Evolutionary conservation across 2,329 filamentous ascomycete genomes (phyloP), one percentile per base, ranked within the genome.

Genomic region (Westerdykella ornata): DNA sequence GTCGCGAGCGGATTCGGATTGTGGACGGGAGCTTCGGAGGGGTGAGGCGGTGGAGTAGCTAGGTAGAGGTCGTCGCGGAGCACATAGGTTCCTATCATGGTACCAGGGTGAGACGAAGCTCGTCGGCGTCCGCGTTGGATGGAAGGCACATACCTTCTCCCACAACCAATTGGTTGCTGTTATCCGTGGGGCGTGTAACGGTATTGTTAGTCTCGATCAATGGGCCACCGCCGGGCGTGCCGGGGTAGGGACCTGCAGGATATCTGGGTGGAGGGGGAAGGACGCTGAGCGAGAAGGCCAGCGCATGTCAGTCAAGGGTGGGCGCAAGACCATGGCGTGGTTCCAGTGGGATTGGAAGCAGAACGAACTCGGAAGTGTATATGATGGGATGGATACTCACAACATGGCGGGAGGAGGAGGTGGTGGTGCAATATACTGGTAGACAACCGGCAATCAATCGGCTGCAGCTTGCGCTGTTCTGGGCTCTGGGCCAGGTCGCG

Each of bases 131-230:
- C 35, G 39, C 35, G 29, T 26, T 31, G 19, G 33, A 13, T 45
- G 13, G 38, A 31, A 39, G 36, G 54, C 60, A n/a, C n/a, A 51
- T 69, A 86, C 88, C 92, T 80, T 98, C 92, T 66, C 90, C 92
- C 36, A 90, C 88, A 33, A 95, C 81, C 53, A 98, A 82, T 63
- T 94, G 86, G 67, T 88, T 87, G 56, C 95, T 89, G 17, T 85
- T 78, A 4, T 86, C 86, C 28, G 81, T 80, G 17, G 87, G 90
- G 56, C 85, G 84, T 43, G 79, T 80, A 47, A 98, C 72, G 30
- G 81, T 84, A 63, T 97, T 98, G 68, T 92, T 94, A 40, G 90
- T 96, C 75, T 98, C 92, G 59, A 95, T 84, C 66, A 94, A 79
- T 29, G 85, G 83, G 29, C 81, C 81, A 58, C 81, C 77, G 51